phyloP scores from a whole-genome alignment of 345 rosid species.

The Acer yangbiense region DNA sequence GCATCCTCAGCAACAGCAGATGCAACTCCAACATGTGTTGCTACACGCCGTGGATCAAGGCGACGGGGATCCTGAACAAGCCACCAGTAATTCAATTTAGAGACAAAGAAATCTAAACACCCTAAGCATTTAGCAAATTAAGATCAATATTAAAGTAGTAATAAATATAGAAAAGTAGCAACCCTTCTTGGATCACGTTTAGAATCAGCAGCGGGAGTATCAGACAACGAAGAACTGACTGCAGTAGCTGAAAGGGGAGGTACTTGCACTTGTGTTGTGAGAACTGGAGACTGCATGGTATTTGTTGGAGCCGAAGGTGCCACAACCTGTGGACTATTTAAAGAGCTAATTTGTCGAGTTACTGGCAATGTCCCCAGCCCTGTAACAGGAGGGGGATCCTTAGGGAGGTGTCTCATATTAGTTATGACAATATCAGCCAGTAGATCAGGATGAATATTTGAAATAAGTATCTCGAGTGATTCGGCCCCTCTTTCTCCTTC shows the following conservation, averaged over 20 bases:
- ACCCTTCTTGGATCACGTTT: conserved; percentile 98
- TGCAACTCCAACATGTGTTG: conserved; percentile 47
- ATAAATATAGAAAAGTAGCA: conserved; percentile 23
- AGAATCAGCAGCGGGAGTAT: conserved; percentile 53
- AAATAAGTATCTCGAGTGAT: conserved; percentile 89
- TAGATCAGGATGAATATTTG: conserved; percentile 94
- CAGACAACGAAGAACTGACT: conserved; percentile 44
- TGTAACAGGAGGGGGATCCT: conserved; percentile 57
- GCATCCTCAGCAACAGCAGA: conserved; percentile 48
- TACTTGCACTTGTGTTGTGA: conserved; percentile 40
- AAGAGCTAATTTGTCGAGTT: conserved; percentile 40
- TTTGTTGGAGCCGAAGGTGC: conserved; percentile 40
- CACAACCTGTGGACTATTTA: conserved; percentile 48
- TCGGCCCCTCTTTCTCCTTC: conserved; percentile 99
- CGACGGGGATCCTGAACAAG: conserved; percentile 95
- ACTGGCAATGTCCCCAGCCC: conserved; percentile 45
- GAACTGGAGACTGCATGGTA: conserved; percentile 49
- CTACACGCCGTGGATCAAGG: conserved; percentile 80
- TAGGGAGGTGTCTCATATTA: conserved; percentile 96
- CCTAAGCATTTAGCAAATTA: not conserved
- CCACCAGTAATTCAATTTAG: conserved; percentile 28
- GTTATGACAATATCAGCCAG: conserved; percentile 94
- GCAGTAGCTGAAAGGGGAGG: conserved; percentile 42
- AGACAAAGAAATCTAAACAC: conserved; percentile 7
- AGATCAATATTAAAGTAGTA: conserved; percentile 10